Evolutionary conservation across 2,329 filamentous ascomycete genomes (phyloP).

Genomic region (Arthrobotrys sinensis): DNA sequence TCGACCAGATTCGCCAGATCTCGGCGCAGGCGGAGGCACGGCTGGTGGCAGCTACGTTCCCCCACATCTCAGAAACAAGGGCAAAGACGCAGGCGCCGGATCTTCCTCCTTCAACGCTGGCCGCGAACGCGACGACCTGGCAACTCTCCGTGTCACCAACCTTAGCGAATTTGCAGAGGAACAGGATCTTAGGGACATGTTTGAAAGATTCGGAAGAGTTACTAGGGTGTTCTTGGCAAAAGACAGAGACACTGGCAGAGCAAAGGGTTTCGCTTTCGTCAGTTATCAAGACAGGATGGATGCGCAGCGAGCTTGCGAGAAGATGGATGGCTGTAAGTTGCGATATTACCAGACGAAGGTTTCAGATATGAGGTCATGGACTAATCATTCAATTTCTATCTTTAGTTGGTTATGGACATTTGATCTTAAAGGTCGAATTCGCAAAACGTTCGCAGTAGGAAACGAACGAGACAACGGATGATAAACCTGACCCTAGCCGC

Average conservation of each 20-base stretch:
- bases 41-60: constrained; percentile 83
- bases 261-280: constrained; percentile 99
- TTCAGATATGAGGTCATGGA: neutral
- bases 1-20: constrained; percentile 70
- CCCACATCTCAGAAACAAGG: constrained; percentile 85
- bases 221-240: constrained; percentile 98
- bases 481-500: constrained; percentile 20
- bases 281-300: constrained; percentile 92
- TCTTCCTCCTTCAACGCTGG: constrained; percentile 75
- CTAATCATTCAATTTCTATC: constrained; percentile 20
- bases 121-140: constrained; percentile 89
- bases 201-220: constrained; percentile 96
- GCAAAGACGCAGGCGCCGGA: constrained; percentile 82
- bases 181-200: constrained; percentile 94
- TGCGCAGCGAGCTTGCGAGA: constrained; percentile 91
- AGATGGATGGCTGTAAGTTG: constrained; percentile 90
- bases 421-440: constrained; percentile 89
- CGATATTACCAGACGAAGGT: neutral
- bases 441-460: constrained; percentile 73
- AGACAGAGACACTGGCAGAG: constrained; percentile 94
- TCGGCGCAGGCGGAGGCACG: constrained; percentile 67
- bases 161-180: constrained; percentile 98
- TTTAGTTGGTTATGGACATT: constrained; percentile 82
- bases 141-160: constrained; percentile 97
- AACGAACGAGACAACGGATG: constrained; percentile 5